Evolutionary conservation across 1,284 basidiomycete genomes (phyloP), one percentile per base, ranked within the genome.

Genomic region (Cryptococcus sp.): DNA sequence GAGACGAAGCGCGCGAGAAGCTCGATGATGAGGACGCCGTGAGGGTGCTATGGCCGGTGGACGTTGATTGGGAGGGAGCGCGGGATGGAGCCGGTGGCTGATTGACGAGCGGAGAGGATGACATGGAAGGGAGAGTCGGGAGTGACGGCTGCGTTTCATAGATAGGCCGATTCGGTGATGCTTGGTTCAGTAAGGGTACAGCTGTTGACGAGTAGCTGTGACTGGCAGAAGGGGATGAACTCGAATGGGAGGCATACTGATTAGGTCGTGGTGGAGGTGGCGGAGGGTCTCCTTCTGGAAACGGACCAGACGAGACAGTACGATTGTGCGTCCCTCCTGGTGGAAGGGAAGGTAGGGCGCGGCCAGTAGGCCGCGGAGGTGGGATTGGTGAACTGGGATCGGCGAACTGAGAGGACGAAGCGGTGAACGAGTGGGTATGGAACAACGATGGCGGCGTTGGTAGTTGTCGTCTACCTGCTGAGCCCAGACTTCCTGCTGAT

Each of bases 251-350:
- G 17, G 22, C n/a, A n/a, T 47, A 16, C 42, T 57, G 53, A 52
- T 20, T 47, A 42, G 35, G 60, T 45, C 60, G 53, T 8, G 58
- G 58, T 17, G 55, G 62, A 22, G 62, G 62, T 22, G 62, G 58
- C 13, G 62, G 62, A n/a, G 62, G 62, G 16, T 56, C 41, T 5
- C 23, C 45, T 23, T 47, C 50, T 30, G 54, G 43, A 17, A 38
- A 50, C 11, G 42, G 25, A 47, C 48, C 30, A 35, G 30, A 35
- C 5, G 30, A 35, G 8, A 35, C 30, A 8, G 30, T 35, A 13
- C 30, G 30, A 35, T 10, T 35, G 30, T 8, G 30, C 30, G 30
- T 13, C 7, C 8, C 30, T 43, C 22, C 51, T 41, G 20, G 45
- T 4, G 60, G 60, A 22, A 54, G 52, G 17, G 43, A 11, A 8